phyloP scores from a whole-genome alignment of 495 filamentous ascomycete species.

The Penicillium daleae region DNA sequence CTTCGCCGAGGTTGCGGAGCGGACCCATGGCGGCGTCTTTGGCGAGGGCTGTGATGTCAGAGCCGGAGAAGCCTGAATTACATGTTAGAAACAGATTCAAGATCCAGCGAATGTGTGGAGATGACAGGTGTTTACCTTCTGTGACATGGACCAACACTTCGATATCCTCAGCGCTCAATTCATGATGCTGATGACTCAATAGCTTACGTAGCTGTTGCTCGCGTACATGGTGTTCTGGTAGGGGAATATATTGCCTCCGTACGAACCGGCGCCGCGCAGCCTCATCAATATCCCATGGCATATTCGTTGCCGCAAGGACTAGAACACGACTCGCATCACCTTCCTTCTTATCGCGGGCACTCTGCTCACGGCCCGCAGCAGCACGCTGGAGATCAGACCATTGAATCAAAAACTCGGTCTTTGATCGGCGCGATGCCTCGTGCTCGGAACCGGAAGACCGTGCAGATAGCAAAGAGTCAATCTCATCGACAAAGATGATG shows the following conservation, averaged over 20 bases:
- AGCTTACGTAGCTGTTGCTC: conserved; percentile 76
- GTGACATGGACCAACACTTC: conserved; percentile 77
- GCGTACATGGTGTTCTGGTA: conserved; percentile 83
- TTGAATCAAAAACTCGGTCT: conserved; percentile 97
- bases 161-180: conserved; percentile 74
- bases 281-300: conserved; percentile 98
- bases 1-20: conserved; percentile 87
- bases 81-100: conserved; percentile 10
- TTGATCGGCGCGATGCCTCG: conserved; percentile 90
- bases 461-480: conserved; percentile 89
- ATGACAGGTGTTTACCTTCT: conserved; percentile 63
- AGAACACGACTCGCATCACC: conserved; percentile 91
- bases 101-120: conserved; percentile 11
- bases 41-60: conserved; percentile 94
- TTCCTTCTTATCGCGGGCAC: conserved; percentile 65
- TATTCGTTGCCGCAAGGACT: conserved; percentile 92
- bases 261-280: conserved; percentile 92
- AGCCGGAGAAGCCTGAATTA: conserved; percentile 84
- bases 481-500: conserved; percentile 99
- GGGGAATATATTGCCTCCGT: conserved; percentile 90
- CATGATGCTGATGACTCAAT: conserved; percentile 85
- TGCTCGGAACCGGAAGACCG: conserved; percentile 84
- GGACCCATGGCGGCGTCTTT: conserved; percentile 99
- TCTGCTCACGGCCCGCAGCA: conserved; percentile 80
- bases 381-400: conserved; percentile 94